Evolutionary conservation across 2,329 filamentous ascomycete species (phyloP).

Genomic region (Xylariomycetidae sp.): DNA sequence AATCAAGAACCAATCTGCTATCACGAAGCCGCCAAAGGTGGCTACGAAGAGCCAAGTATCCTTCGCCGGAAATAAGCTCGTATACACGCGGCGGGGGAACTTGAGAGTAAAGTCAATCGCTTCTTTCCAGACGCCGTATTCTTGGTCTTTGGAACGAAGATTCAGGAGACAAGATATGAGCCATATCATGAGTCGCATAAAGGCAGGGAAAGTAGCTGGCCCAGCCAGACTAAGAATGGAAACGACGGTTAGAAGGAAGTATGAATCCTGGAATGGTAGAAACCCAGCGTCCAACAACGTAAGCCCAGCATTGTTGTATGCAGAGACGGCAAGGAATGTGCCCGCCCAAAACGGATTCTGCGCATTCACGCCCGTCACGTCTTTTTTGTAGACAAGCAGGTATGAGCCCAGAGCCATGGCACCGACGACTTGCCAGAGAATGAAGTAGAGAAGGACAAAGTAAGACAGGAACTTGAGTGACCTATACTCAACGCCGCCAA

Average conservation of each 20-base stretch:
- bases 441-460: constrained; percentile 46
- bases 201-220: constrained; percentile 48
- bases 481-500: constrained; percentile 50
- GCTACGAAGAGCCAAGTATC: constrained; percentile 49
- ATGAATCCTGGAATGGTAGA: constrained; percentile 37
- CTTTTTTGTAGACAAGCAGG: constrained; percentile 40
- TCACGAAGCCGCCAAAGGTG: constrained; percentile 43
- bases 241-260: constrained; percentile 25
- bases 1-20: constrained; percentile 49
- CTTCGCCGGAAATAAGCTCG: constrained; percentile 47
- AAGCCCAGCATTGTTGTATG: constrained; percentile 57
- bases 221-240: constrained; percentile 37
- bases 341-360: constrained; percentile 52
- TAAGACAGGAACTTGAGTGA: constrained; percentile 44
- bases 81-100: constrained; percentile 37
- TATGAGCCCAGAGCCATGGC: constrained; percentile 46
- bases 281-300: constrained; percentile 51
- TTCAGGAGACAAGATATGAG: constrained; percentile 28
- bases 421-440: constrained; percentile 54
- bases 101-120: constrained; percentile 32
- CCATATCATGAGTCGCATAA: constrained; percentile 45
- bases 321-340: constrained; percentile 50
- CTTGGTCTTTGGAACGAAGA: constrained; percentile 16
- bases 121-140: constrained; percentile 27
- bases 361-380: constrained; percentile 31